phyloP scores from a whole-genome alignment of 495 filamentous ascomycete genomes.

The Penicillium crystallinum region DNA sequence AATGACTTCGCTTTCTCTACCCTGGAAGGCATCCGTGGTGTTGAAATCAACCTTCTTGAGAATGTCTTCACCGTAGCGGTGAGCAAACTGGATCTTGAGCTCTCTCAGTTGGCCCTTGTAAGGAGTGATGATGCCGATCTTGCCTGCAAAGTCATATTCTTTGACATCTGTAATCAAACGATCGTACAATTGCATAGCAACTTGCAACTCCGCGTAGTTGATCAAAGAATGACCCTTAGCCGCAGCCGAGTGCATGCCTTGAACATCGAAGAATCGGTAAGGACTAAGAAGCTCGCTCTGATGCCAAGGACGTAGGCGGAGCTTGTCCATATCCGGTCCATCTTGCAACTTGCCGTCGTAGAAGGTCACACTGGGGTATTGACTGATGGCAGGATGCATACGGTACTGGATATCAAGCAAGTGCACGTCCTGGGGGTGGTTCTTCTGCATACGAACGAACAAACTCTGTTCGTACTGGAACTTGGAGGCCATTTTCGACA shows the following conservation, averaged over 20 bases:
- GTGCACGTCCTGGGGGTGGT: slow-evolving; percentile 85
- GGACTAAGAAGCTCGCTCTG: slow-evolving; percentile 72
- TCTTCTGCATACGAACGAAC: slow-evolving; percentile 96
- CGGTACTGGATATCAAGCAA: slow-evolving; percentile 94
- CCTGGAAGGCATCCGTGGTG: slow-evolving; percentile 97
- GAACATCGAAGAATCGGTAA: slow-evolving; percentile 96
- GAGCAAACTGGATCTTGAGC: slow-evolving; percentile 65
- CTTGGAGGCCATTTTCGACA: slow-evolving; percentile 84
- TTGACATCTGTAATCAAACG: slow-evolving; percentile 69
- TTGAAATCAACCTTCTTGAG: slow-evolving; percentile 86
- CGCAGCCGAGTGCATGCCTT: slow-evolving; percentile 75
- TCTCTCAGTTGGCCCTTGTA: slow-evolving; percentile 90
- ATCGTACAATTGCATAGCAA: slow-evolving; percentile 78
- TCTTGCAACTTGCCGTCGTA: slow-evolving; percentile 85
- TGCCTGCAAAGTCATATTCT: slow-evolving; percentile 64
- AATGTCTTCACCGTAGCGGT: slow-evolving; percentile 68
- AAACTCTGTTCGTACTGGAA: slow-evolving; percentile 97
- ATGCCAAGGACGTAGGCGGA: slow-evolving; percentile 82
- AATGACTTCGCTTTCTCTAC: slow-evolving; percentile 93
- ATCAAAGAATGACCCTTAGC: slow-evolving; percentile 80
- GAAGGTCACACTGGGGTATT: slow-evolving; percentile 83
- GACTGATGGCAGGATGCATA: slow-evolving; percentile 95
- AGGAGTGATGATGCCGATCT: slow-evolving; percentile 93
- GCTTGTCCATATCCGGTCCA: slow-evolving; percentile 70
- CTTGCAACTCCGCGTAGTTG: slow-evolving; percentile 78